Base-by-base conservation (phyloP, 352 stramenopile species). In the Detonula confervacea region DNA sequence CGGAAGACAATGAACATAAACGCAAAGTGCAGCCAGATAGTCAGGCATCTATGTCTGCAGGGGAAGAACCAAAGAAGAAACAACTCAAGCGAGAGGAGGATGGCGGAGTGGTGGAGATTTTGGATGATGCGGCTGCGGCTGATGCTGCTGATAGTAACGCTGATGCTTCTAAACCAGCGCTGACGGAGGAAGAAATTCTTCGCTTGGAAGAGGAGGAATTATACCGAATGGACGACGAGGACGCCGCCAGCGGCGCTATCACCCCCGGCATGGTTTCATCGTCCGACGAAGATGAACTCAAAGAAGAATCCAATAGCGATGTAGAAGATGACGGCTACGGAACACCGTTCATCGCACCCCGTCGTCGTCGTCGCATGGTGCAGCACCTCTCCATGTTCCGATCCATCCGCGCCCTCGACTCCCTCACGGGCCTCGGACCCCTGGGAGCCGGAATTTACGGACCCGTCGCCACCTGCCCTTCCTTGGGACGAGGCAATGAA, bases 201-300 rank as follows among this genome's bases (percentile, higher is more conserved):
- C 69, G 71, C 74, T 24, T 85, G 16, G 85, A 91, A 57, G 87
- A 93, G 69, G 85, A 91, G 29, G 87, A 88, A 52, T 54, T 91
- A 6, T 91, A 91, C 69, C 79, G 66, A n/a, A 60, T 75, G 51
- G 65, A 72, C 62, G 46, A 30, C 11, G 52, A 42, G 0, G 56
- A 85, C 33, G 11, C 33, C 14, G 44, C 57, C 18, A 63, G 39
- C n/a, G 56, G 65, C 52, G 37, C 25, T 9, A 35, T 27, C 27
- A 20, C 70, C 49, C 54, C 62, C 16, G 80, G 46, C 30, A 54
- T 80, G 37, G 52, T 85, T 24, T 81, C 71, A 54, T 64, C 72
- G 22, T 71, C 37, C 14, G 57, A 63, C 20, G 61, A 71, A 49
- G 77, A 78, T 37, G 51, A 47, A 55, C 55, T 46, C 29, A 22